A percentile compares a stretch with the other conserved stretches of the same genome.
phyloP scores from a whole-genome alignment of 2,329 filamentous ascomycete genomes.

The Herpomyces periplanetae region DNA sequence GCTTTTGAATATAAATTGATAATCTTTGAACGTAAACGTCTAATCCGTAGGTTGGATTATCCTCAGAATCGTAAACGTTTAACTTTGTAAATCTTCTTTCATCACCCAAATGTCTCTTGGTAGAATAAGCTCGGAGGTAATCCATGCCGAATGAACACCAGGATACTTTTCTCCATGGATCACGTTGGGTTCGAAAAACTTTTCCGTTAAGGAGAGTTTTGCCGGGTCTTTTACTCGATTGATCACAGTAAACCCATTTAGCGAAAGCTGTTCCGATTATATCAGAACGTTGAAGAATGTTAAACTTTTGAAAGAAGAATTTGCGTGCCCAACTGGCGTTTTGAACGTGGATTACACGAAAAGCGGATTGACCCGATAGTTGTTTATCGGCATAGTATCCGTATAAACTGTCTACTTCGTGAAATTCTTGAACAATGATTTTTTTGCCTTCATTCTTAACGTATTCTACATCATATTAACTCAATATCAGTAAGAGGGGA shows the following conservation, averaged over 20 bases:
- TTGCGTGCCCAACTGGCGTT: conserved; percentile 13
- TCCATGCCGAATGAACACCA: conserved; percentile 13
- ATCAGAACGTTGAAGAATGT: conserved; percentile 11
- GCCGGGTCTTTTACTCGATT: conserved; percentile 11
- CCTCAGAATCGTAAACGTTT: conserved; percentile 11
- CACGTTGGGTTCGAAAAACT: conserved; percentile 12
- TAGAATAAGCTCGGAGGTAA: conserved; percentile 12
- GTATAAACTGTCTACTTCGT: conserved; percentile 9
- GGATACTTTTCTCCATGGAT: conserved; percentile 13
- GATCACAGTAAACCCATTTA: conserved; percentile 11
- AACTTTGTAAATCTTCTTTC: conserved; percentile 12
- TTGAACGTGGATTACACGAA: conserved; percentile 11
- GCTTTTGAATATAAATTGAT: conserved; percentile 13
- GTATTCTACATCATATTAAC: conserved; percentile 5
- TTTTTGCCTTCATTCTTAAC: conserved; percentile 8
- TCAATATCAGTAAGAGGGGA: not conserved
- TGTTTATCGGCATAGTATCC: conserved; percentile 9
- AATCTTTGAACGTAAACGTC: conserved; percentile 13
- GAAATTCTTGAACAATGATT: conserved; percentile 12
- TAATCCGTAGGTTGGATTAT: conserved; percentile 10
- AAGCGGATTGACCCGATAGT: conserved; percentile 7
- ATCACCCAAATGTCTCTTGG: conserved; percentile 2
- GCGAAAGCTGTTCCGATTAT: conserved; percentile 12
- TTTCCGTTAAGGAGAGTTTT: conserved; percentile 14
- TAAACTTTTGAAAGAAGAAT: conserved; percentile 13